Percentiles rank a stretch among this genome's conserved stretches.
phyloP scores from a whole-genome alignment of 371 early-diverging fungal species.

The Syncephalastrum monosporum region DNA sequence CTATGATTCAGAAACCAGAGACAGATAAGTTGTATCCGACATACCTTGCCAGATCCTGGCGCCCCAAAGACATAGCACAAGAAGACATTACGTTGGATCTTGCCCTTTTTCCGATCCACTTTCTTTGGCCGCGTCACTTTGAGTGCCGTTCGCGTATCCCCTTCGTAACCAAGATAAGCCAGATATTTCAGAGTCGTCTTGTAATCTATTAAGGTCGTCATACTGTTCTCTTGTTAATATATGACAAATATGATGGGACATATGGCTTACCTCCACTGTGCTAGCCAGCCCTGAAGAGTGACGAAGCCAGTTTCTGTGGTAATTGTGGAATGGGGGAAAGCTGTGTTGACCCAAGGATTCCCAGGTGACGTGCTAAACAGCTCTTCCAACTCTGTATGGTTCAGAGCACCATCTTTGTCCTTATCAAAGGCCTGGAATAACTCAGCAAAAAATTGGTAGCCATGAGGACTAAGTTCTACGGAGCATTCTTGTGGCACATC shows the following conservation, averaged over 20 bases:
- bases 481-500: constrained; percentile 89
- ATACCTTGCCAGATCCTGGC: constrained; percentile 89
- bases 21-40: not conserved
- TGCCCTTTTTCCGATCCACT: constrained; percentile 78
- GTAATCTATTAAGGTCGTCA: constrained; percentile 92
- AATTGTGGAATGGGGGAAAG: constrained; percentile 89
- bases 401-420: constrained; percentile 95
- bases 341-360: constrained; percentile 85
- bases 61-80: constrained; percentile 95
- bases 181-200: constrained; percentile 87
- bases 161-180: constrained; percentile 93
- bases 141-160: constrained; percentile 74
- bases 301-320: constrained; percentile 88
- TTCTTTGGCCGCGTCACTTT: constrained; percentile 64
- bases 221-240: constrained; percentile 46
- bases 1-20: not conserved
- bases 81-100: constrained; percentile 85
- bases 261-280: constrained; percentile 86
- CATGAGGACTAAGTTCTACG: constrained; percentile 90
- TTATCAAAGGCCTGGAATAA: constrained; percentile 91
- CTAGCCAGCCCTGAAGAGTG: constrained; percentile 94
- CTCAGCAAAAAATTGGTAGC: constrained; percentile 94
- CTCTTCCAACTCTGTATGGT: constrained; percentile 77
- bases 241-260: not conserved
- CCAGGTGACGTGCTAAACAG: constrained; percentile 88